Conservation (phyloP, 2,329 filamentous ascomycete genomes). For the Xylaria multiplex region DNA sequence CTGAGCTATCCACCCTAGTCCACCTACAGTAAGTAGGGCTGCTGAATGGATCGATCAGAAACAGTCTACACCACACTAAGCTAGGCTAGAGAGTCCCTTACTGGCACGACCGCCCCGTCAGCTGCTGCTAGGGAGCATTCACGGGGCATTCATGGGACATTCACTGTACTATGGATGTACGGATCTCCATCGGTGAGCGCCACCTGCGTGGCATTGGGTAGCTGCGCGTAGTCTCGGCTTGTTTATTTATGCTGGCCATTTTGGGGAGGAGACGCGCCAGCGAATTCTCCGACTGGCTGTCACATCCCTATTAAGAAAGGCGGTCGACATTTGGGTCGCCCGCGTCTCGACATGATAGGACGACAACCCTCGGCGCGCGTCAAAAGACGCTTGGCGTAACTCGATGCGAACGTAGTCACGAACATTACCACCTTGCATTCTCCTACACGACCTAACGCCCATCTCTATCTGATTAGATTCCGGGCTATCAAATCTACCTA, state of each 20-base stretch:
- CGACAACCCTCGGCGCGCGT: constrained; percentile 38
- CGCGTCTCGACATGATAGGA: constrained; percentile 42
- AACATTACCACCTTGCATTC: constrained; percentile 19
- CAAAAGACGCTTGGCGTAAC: constrained; percentile 34
- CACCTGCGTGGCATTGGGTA: constrained; percentile 22
- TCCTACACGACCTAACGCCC: neutral
- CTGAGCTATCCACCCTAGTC: neutral
- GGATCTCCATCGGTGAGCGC: constrained; percentile 19
- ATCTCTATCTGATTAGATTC: neutral
- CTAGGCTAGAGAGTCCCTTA: constrained; percentile 1
- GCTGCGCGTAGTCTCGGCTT: constrained; percentile 36
- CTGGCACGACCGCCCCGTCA: constrained; percentile 6
- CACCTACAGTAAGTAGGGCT: neutral
- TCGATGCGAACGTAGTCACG: constrained; percentile 24
- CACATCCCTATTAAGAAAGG: constrained; percentile 32
- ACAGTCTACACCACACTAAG: constrained; percentile 5
- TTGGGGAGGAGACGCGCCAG: constrained; percentile 40
- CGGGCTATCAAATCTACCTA: too few species aligned
- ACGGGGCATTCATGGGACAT: neutral
- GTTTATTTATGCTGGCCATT: constrained; percentile 38
- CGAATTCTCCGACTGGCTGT: constrained; percentile 44
- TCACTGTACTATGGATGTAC: too few species aligned
- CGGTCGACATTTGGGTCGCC: constrained; percentile 43
- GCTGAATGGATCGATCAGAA: constrained; percentile 4
- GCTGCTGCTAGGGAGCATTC: neutral